Evolutionary conservation across 2,329 filamentous ascomycete genomes (phyloP), one percentile per base, ranked within the genome.

Genomic region (Lasiodiplodia hormozganensis): DNA sequence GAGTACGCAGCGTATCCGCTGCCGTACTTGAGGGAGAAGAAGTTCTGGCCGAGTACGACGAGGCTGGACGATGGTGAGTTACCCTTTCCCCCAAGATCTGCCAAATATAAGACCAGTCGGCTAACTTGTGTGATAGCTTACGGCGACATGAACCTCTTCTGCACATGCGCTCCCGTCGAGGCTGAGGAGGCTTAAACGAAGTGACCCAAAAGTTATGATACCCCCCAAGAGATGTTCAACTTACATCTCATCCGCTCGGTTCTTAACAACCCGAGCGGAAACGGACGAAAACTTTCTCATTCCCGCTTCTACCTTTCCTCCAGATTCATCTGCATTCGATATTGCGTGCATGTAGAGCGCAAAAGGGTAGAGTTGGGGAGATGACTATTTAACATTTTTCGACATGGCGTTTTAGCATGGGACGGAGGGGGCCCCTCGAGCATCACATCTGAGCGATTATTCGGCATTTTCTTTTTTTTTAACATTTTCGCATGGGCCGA

Each of bases 41-140:
- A 98, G 85, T 97, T 97, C 83, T 98, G 95, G 95, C 94, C 95
- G 0, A 90, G 85, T 43, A 93, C 97, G 16, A 93, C 91, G 7
- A 87, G 95, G 78, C 85, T 97, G 23, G 92, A 98, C 78, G 95
- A 97, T 84, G 87, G 92, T 95, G 81, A 85, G 91, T 76, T 12
- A 47, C 14, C 40, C 40, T 21, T 62, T 23, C 57, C 34, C 21
- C 31, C 47, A 34, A 34, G 8, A 8, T 34, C 8, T 10, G 31
- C 31, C 8, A 34, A 34, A 3, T 85, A n/a, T 36, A 67, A 57
- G 80, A 62, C 10, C 10, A 11, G 23, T 71, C 16, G 4, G 4
- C 23, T 53, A 34, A 57, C 62, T 34, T 5, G 23, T 57, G 10
- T 21, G 21, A 38, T 73, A 95, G 92, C 92, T 14, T 97, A 93